These are phyloP conservation scores for Exophiala sideris DNA, from an alignment of 2,329 filamentous ascomycete genomes.

Conservation along the genomic window DNA sequence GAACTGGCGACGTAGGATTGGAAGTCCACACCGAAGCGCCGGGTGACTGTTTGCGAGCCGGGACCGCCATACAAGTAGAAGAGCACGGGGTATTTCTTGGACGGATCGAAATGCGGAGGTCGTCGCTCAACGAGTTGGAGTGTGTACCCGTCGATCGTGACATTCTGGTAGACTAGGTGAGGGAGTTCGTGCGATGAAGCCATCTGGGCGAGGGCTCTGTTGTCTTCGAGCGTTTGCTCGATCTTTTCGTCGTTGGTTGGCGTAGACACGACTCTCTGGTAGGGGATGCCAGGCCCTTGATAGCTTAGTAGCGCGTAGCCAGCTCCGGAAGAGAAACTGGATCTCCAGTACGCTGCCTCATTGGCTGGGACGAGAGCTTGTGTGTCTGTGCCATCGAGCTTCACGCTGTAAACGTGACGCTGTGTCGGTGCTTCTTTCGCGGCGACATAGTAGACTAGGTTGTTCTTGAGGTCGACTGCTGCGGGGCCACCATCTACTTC, in stretches of 20 bases:
- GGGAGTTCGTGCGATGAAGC: slow-evolving; percentile 78
- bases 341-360: slow-evolving; percentile 72
- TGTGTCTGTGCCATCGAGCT: slow-evolving; percentile 72
- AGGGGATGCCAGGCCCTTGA: slow-evolving; percentile 78
- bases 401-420: slow-evolving; percentile 86
- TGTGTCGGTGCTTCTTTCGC: slow-evolving; percentile 86
- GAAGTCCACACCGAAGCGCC: slow-evolving; percentile 80
- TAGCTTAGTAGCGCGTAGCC: slow-evolving; percentile 84
- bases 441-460: slow-evolving; percentile 84
- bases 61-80: slow-evolving; percentile 95
- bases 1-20: slow-evolving; percentile 81
- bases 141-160: slow-evolving; percentile 76
- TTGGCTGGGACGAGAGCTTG: slow-evolving; percentile 70
- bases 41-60: slow-evolving; percentile 82
- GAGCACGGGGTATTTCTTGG: slow-evolving; percentile 78
- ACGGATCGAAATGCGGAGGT: slow-evolving; percentile 80
- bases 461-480: slow-evolving; percentile 77
- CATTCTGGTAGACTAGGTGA: slow-evolving; percentile 73
- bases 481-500: slow-evolving; percentile 85
- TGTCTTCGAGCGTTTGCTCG: slow-evolving; percentile 73
- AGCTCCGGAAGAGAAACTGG: slow-evolving; percentile 78
- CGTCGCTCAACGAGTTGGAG: slow-evolving; percentile 76
- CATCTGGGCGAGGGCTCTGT: slow-evolving; percentile 64
- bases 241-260: slow-evolving; percentile 64
- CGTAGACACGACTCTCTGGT: slow-evolving; percentile 85